Percentiles rank a stretch among this genome's conserved stretches.
Evolutionary conservation across 2,329 filamentous ascomycete species (phyloP).

Genomic region (Fusarium lyarnte): DNA sequence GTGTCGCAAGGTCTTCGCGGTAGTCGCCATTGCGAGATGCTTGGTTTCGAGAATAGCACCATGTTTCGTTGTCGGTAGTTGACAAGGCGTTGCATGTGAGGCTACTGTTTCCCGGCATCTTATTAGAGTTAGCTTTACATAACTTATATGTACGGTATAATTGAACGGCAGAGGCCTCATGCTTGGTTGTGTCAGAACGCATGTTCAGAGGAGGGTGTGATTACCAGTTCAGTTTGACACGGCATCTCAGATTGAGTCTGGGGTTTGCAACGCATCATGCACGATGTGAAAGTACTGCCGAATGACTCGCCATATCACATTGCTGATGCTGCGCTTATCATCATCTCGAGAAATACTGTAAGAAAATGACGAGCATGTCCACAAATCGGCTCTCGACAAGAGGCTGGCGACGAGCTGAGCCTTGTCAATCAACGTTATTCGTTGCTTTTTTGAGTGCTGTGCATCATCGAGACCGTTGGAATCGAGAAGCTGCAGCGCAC

Average conservation of each 20-base stretch:
- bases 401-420: constrained; percentile 15
- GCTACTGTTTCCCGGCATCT: constrained; percentile 1
- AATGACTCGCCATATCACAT: constrained; percentile 19
- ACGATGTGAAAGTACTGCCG: constrained; percentile 7
- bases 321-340: constrained; percentile 7
- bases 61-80: constrained; percentile 27
- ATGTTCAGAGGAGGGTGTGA: background rate
- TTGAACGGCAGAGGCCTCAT: constrained; percentile 18
- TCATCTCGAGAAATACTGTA: background rate
- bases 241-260: constrained; percentile 23
- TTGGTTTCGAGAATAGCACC: constrained; percentile 19
- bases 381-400: constrained; percentile 18
- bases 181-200: background rate
- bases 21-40: constrained; percentile 8
- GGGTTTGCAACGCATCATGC: constrained; percentile 20
- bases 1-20: background rate
- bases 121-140: background rate
- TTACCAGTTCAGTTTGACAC: background rate
- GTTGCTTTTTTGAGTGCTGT: constrained; percentile 37
- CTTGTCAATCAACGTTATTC: constrained; percentile 1
- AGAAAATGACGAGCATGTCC: constrained; percentile 4
- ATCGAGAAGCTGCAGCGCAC: constrained; percentile 40
- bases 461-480: constrained; percentile 39
- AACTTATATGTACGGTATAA: background rate
- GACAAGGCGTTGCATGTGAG: constrained; percentile 5